Base-by-base conservation (phyloP, 768 basidiomycete species). In the Hericium alpestre region DNA sequence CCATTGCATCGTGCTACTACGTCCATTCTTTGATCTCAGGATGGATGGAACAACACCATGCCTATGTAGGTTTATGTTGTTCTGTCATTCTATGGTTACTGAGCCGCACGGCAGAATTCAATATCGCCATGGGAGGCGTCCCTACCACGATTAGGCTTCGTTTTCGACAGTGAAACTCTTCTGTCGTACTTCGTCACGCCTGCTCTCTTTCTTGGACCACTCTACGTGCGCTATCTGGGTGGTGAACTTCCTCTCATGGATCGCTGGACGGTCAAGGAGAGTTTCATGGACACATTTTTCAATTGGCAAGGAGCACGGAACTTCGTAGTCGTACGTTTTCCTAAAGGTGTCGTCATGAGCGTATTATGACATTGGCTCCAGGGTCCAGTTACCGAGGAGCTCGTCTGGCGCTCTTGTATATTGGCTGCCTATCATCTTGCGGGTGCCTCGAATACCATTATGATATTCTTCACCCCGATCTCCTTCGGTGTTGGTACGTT, bases 371-470 rank as follows among this genome's bases (percentile, higher is more conserved):
- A 13, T 56, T 10, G 23, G 58, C n/a, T 48, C n/a, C 52, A 93
- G 92, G 93, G 79, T 3, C 95, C 95, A 0, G 69, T 93, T 38
- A 94, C 94, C 0, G 95, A 99, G 72, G 95, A 98, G 69, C 57
- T 96, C 23, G 89, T 91, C 8, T 98, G 96, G 67, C 76, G 96
- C 25, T 83, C 89, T 0, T 93, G 91, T 66, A 78, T 95, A 27
- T 74, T 96, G 18, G 74, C 85, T 2, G 76, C 84, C 8, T 87
- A 90, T 62, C 76, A 83, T 56, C 76, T 95, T 53, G 79, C 84
- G 0, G 82, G 81, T 16, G 74, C 76, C 1, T 77, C 80, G 0
- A 75, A 62, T 22, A 65, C 58, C 43, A 75, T 76, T 38, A 83
- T 94, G 77, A 79, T 96, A 51, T 88, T 91, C 62, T 70, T 87